These are phyloP conservation scores for Ganoderma boninense DNA, from an alignment of 1,284 basidiomycete species.

Conservation along the genomic window DNA sequence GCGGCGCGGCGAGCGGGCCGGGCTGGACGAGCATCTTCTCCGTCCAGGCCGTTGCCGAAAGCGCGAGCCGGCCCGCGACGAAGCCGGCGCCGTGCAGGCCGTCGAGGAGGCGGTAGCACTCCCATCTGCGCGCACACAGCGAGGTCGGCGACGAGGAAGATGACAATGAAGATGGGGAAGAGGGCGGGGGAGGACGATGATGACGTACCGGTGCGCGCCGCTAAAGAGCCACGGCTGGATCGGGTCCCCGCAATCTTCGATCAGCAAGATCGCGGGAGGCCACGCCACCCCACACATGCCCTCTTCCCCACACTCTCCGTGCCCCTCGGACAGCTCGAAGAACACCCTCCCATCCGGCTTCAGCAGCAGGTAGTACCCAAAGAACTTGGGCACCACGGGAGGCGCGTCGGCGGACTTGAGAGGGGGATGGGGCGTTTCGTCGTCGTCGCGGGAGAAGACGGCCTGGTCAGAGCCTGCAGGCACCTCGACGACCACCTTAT, in stretches of 20 bases:
- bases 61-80: conserved; percentile 42
- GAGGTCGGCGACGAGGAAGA: not conserved
- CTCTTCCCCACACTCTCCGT: conserved; percentile 10
- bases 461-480: too few species aligned
- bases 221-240: conserved; percentile 38
- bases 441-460: not conserved
- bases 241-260: conserved; percentile 55
- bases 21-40: conserved; percentile 55
- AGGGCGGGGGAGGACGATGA: conserved; percentile 7
- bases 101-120: conserved; percentile 48
- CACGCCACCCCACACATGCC: conserved; percentile 7
- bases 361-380: conserved; percentile 54
- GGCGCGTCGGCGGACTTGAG: conserved; percentile 51
- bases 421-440: conserved; percentile 15
- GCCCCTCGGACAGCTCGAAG: conserved; percentile 3
- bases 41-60: conserved; percentile 33
- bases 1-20: conserved; percentile 48
- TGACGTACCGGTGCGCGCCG: conserved; percentile 43
- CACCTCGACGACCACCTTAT: not conserved
- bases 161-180: too few species aligned
- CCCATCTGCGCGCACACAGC: conserved; percentile 36
- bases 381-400: conserved; percentile 58
- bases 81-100: conserved; percentile 50
- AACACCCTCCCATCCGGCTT: conserved; percentile 13
- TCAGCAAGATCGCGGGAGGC: conserved; percentile 51